Percentiles rank a stretch among this genome's conserved stretches.
phyloP scores from a whole-genome alignment of 148 eudicot genomes.

The Cornus controversa region DNA sequence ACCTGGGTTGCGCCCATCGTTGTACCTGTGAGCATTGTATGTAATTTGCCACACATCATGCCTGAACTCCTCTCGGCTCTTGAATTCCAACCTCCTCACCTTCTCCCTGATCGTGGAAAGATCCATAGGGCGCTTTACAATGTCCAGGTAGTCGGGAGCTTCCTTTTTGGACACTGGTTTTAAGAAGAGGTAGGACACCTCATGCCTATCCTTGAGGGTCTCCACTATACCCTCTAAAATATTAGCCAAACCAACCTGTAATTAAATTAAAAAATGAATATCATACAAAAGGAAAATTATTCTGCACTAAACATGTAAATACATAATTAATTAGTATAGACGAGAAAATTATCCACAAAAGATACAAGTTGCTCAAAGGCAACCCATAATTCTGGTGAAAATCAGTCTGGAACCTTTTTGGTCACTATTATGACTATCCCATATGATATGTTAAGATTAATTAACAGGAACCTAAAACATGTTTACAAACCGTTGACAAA shows the following conservation, averaged over 20 bases:
- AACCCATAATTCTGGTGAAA: background rate
- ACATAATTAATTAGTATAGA: background rate
- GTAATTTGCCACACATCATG: conserved; percentile 89
- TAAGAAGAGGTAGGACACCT: conserved; percentile 71
- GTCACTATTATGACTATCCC: background rate
- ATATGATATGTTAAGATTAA: no score
- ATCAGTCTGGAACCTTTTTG: background rate
- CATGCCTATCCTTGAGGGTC: conserved; percentile 48
- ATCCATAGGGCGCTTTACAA: conserved; percentile 77
- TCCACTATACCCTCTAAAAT: conserved; percentile 78
- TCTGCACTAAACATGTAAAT: background rate
- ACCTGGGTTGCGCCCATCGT: conserved; percentile 78
- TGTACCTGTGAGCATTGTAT: conserved; percentile 72
- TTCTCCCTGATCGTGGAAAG: conserved; percentile 81
- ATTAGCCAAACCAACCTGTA: conserved; percentile 86
- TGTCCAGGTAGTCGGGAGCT: conserved; percentile 79
- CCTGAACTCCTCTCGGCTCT: conserved; percentile 63
- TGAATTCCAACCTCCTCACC: conserved; percentile 74
- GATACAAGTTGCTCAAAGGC: background rate
- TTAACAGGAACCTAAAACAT: no score
- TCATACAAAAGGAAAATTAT: background rate
- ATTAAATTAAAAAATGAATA: background rate
- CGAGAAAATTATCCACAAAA: background rate
- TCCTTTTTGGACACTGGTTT: conserved; percentile 90
- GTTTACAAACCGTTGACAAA: no score